phyloP scores from a whole-genome alignment of 257 asterid species.

The Solanum corneliomulleri region DNA sequence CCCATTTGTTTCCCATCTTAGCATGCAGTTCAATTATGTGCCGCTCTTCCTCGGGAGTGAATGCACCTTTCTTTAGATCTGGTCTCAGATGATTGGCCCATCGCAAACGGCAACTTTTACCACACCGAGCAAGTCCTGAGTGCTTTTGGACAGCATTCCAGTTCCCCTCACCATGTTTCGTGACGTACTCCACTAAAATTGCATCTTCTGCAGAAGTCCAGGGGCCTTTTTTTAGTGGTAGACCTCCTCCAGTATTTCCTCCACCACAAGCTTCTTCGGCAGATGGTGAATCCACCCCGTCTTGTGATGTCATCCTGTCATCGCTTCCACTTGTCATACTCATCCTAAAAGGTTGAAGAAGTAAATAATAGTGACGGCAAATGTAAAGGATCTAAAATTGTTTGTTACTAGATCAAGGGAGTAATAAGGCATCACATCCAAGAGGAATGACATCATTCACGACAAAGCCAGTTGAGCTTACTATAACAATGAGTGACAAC shows the following conservation, averaged over 20 bases:
- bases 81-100: slow-evolving; percentile 70
- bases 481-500: background rate
- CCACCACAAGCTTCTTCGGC: slow-evolving; percentile 32
- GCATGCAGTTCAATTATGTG: slow-evolving; percentile 49
- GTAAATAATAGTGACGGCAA: background rate
- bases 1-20: slow-evolving; percentile 60
- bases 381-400: background rate
- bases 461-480: background rate
- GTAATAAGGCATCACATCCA: background rate
- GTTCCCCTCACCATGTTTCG: slow-evolving; percentile 53
- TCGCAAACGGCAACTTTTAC: slow-evolving; percentile 60
- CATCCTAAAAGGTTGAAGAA: slow-evolving; percentile 21
- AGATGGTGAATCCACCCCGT: slow-evolving; percentile 19
- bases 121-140: slow-evolving; percentile 56
- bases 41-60: slow-evolving; percentile 43
- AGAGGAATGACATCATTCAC: background rate
- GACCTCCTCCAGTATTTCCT: slow-evolving; percentile 22
- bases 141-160: slow-evolving; percentile 56
- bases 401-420: background rate
- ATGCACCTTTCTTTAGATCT: slow-evolving; percentile 47
- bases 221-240: slow-evolving; percentile 47
- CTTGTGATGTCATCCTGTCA: slow-evolving; percentile 21
- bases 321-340: slow-evolving; percentile 35
- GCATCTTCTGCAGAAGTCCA: slow-evolving; percentile 59
- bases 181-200: slow-evolving; percentile 42